phyloP scores from a whole-genome alignment of 106 monocot genomes.

The Apostasia shenzhenica region DNA sequence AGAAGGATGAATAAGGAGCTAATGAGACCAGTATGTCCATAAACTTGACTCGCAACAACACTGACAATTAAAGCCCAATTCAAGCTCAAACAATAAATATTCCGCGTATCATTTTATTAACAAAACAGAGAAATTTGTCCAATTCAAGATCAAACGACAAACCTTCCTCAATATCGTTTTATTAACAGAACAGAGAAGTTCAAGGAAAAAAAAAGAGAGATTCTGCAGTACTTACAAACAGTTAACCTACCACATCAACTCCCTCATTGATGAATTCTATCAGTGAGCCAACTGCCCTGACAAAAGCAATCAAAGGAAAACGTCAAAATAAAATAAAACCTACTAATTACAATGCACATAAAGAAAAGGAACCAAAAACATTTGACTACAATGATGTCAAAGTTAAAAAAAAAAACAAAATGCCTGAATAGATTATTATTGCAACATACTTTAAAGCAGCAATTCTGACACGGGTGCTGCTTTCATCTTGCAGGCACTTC shows the following conservation, averaged over 20 bases:
- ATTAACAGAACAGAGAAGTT: no score
- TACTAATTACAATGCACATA: not conserved
- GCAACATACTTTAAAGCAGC: constrained; percentile 89
- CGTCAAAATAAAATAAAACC: not conserved
- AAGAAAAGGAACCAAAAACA: not conserved
- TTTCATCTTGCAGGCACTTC: constrained; percentile 93
- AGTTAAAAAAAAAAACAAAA: constrained; percentile 7
- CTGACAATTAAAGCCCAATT: no score
- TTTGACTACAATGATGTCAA: not conserved
- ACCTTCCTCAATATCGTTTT: no score
- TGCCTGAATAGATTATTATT: not conserved
- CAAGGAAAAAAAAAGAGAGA: no score
- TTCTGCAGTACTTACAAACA: not conserved
- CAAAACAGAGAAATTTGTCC: no score
- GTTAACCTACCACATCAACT: constrained; percentile 54
- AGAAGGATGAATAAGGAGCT: no score
- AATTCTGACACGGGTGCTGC: constrained; percentile 82
- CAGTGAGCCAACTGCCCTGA: constrained; percentile 95
- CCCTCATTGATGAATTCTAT: constrained; percentile 98
- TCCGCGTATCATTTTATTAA: no score
- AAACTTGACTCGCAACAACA: no score
- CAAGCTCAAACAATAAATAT: no score
- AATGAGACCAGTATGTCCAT: no score
- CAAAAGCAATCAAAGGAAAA: not conserved
- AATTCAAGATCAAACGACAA: no score